Conservation (phyloP, 164 flowering plant genomes). For the Magnolia changhungtana region DNA sequence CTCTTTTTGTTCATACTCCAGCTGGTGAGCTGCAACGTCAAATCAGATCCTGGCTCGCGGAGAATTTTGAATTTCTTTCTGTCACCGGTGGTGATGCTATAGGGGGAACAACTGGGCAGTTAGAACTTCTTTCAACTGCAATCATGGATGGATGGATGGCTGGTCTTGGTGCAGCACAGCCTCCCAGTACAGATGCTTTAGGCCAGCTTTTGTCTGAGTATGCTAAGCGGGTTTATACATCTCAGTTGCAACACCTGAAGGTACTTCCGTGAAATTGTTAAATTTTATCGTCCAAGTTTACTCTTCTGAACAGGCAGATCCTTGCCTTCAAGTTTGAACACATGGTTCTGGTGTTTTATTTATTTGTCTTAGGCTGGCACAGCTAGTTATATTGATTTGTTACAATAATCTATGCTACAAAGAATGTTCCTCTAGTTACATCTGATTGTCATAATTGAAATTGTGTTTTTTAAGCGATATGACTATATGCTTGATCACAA, state of each 20-base stretch:
- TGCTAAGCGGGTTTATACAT: conserved; percentile 84
- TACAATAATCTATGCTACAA: no score
- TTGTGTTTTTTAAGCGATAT: no score
- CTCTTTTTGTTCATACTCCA: conserved; percentile 97
- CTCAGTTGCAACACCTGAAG: conserved; percentile 94
- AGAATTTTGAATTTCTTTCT: conserved; percentile 91
- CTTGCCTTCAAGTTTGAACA: neutral
- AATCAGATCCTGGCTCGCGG: conserved; percentile 95
- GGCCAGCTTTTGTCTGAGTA: conserved; percentile 92
- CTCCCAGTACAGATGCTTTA: conserved; percentile 91
- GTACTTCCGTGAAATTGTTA: conserved; percentile 27
- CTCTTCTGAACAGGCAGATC: neutral
- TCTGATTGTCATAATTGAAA: no score
- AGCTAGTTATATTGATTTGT: no score
- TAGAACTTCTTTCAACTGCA: conserved; percentile 96
- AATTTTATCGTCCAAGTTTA: neutral
- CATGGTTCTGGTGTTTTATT: no score
- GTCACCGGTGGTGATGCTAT: conserved; percentile 73
- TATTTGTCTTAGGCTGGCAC: no score
- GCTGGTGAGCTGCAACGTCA: conserved; percentile 98
- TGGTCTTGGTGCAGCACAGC: conserved; percentile 92
- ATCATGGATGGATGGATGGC: conserved; percentile 99
- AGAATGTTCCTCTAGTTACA: no score
- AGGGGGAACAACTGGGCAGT: conserved; percentile 76
- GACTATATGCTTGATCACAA: no score